Conservation (phyloP, 192 early-diverging fungal species). For the Coemansia umbellata region DNA sequence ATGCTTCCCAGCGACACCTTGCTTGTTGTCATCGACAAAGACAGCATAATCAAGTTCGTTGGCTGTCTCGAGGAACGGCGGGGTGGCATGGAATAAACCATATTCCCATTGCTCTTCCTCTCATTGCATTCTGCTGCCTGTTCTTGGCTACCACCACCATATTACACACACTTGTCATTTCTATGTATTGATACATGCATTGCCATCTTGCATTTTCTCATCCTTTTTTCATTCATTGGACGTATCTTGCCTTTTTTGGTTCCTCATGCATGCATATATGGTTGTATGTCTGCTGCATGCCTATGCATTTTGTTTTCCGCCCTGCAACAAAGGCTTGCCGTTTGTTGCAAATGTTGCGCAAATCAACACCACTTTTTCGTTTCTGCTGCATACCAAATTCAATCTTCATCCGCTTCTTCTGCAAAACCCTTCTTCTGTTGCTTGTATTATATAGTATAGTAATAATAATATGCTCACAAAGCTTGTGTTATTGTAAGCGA, state of each 20-base stretch:
- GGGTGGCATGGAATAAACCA: neutral
- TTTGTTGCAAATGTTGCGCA: no score
- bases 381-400: no score
- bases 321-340: no score
- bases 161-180: neutral
- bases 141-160: neutral
- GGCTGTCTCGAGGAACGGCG: slow-evolving; percentile 16
- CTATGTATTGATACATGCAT: slow-evolving; percentile 3
- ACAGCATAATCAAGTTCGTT: slow-evolving; percentile 34
- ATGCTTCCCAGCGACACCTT: slow-evolving; percentile 35
- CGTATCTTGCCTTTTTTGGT: neutral
- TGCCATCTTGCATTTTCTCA: neutral
- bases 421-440: no score
- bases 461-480: no score
- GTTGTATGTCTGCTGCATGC: no score
- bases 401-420: no score
- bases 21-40: slow-evolving; percentile 25
- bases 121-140: neutral
- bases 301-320: neutral
- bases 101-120: neutral
- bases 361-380: no score
- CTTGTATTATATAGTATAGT: no score
- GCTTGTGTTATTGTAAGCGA: no score
- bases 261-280: no score
- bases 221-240: neutral